Evolutionary conservation across 768 basidiomycete species (phyloP), one percentile per base, ranked within the genome.

Genomic region (Pleurotus citrinopileatus): DNA sequence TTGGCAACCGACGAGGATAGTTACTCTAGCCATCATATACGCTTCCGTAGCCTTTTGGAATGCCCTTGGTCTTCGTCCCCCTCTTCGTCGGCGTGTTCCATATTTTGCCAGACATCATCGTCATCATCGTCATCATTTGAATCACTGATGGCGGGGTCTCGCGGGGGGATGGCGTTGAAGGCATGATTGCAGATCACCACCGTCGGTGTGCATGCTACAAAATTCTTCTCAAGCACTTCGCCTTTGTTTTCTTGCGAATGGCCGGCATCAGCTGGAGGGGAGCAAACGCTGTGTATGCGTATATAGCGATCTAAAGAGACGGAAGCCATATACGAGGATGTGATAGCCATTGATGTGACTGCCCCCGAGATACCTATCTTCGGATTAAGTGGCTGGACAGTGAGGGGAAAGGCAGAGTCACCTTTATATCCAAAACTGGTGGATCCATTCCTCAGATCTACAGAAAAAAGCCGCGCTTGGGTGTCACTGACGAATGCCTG

Each of bases 401-500:
- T 36, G 3, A 19, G 47, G 50, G 17, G 28, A 20, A 55, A 2
- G 7, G 23, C 32, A 28, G 13, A 57, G 60, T 47, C 52, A 83
- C 88, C 85, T 75, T 84, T 83, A 63, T 90, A 91, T 4, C 81
- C 77, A 63, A 86, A 89, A 7, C 78, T 60, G 26, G 84, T 70
- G 23, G 74, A 67, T 0, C 92, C 91, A 46, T 77, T 87, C 6
- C 92, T 82, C 34, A 83, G 55, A 63, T 94, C 92, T 8, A 91
- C 48, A 0, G 86, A 77, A 59, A 76, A 83, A 2, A 93, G 61
- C 62, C 81, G 81, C 29, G 76, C 80, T 12, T 82, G 83, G 44
- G 76, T 73, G 63, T 94, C 91, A 9, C 84, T 75, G 32, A 87
- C 70, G 57, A 91, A 91, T 1, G 78, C 66, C 64, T 94, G 84